These are phyloP conservation scores for Barnettozyma californica DNA, from an alignment of 805 yeast genomes.

Conservation along the genomic window DNA sequence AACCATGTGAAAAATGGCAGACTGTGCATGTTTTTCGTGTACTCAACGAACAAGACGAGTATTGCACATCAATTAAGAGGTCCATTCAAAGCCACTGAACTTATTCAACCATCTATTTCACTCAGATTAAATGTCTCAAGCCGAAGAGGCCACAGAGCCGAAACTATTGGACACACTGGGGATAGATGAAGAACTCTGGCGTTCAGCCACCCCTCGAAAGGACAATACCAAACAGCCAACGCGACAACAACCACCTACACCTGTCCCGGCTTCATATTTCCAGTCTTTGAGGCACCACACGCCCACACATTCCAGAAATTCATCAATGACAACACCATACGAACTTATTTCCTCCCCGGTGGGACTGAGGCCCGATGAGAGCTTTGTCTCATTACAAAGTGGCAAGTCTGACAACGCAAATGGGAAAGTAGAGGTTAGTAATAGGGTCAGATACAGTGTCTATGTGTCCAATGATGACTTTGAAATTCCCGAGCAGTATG, in stretches of 20 bases:
- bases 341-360: constrained; percentile 5
- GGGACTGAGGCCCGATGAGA: constrained; percentile 1
- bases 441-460: constrained; percentile 5
- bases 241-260: background rate
- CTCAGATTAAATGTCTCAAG: background rate
- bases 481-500: constrained; percentile 7
- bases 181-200: constrained; percentile 7
- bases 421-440: constrained; percentile 2
- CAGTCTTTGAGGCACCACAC: constrained; percentile 7
- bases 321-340: constrained; percentile 1
- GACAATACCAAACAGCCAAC: background rate
- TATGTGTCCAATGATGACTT: constrained; percentile 13
- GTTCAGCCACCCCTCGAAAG: constrained; percentile 5
- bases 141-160: background rate
- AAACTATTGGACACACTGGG: constrained; percentile 7
- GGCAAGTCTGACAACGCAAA: background rate
- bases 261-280: constrained; percentile 12
- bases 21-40: too few species aligned
- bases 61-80: too few species aligned
- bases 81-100: background rate
- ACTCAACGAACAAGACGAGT: background rate
- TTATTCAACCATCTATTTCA: too few species aligned
- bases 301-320: constrained; percentile 8
- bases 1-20: too few species aligned
- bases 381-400: constrained; percentile 3